phyloP scores from a whole-genome alignment of 148 eudicot genomes.

The Tetragonia tetragonoides region DNA sequence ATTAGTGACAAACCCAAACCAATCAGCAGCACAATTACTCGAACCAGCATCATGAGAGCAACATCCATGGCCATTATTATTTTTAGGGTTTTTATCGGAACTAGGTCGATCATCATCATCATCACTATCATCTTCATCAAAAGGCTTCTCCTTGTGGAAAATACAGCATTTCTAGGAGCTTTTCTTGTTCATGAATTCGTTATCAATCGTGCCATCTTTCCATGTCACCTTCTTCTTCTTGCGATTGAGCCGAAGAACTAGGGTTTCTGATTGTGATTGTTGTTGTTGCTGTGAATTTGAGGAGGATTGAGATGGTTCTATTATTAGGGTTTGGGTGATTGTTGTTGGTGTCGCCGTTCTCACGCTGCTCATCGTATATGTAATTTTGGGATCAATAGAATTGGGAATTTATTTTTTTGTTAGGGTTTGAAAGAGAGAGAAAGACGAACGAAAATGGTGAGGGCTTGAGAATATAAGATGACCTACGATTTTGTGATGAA shows the following conservation, averaged over 20 bases:
- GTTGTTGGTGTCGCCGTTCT: conserved; percentile 28
- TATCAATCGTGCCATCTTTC: conserved; percentile 84
- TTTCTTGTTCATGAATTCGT: conserved; percentile 81
- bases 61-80: conserved; percentile 33
- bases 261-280: conserved; percentile 41
- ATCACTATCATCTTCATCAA: conserved; percentile 81
- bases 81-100: conserved; percentile 19
- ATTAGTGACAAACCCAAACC: neutral
- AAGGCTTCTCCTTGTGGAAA: conserved; percentile 82
- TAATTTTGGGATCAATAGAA: conserved; percentile 8
- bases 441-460: neutral
- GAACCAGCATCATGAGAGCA: conserved; percentile 35
- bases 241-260: conserved; percentile 61
- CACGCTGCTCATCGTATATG: conserved; percentile 20
- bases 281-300: conserved; percentile 28
- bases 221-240: conserved; percentile 84
- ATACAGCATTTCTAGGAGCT: conserved; percentile 94
- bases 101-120: conserved; percentile 35
- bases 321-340: conserved; percentile 31
- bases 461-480: too few species aligned
- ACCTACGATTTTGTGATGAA: too few species aligned
- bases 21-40: conserved; percentile 25
- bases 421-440: conserved; percentile 4
- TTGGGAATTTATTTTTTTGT: neutral
- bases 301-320: conserved; percentile 25